A percentile compares a stretch with the other conserved stretches of the same genome.
phyloP scores from a whole-genome alignment of 2,329 filamentous ascomycete genomes.

The Plenodomus tracheiphilus region DNA sequence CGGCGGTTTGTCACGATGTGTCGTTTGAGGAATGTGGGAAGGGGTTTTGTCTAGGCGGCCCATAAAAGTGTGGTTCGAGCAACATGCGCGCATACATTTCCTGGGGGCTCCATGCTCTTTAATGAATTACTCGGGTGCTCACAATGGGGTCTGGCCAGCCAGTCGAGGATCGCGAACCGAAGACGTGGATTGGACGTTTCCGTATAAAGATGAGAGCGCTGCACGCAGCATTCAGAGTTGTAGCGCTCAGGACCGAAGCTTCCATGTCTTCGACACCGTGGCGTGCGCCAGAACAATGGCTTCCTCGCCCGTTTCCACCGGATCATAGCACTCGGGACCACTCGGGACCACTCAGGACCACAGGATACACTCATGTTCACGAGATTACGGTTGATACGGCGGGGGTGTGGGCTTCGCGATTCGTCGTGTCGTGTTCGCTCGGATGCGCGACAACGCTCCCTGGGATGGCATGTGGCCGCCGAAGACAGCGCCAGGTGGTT shows the following conservation, averaged over 20 bases:
- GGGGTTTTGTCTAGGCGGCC: not conserved
- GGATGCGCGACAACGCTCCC: not conserved
- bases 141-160: not conserved
- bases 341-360: not conserved
- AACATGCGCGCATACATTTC: not conserved
- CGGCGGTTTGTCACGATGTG: not conserved
- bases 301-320: not conserved
- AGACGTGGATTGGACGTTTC: not conserved
- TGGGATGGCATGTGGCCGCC: not conserved
- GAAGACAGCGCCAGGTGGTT: not conserved
- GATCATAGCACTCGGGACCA: not conserved
- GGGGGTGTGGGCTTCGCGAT: not conserved
- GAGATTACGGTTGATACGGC: not conserved
- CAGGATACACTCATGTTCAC: not conserved
- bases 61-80: not conserved
- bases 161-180: not conserved
- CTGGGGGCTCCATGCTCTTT: not conserved
- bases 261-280: not conserved
- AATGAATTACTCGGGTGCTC: not conserved
- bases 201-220: not conserved
- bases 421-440: not conserved
- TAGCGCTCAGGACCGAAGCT: not conserved
- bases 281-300: not conserved
- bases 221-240: not conserved
- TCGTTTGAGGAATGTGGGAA: not conserved